Evolutionary conservation across 2,329 filamentous ascomycete species (phyloP).

Genomic region (Calonectria pteridis): DNA sequence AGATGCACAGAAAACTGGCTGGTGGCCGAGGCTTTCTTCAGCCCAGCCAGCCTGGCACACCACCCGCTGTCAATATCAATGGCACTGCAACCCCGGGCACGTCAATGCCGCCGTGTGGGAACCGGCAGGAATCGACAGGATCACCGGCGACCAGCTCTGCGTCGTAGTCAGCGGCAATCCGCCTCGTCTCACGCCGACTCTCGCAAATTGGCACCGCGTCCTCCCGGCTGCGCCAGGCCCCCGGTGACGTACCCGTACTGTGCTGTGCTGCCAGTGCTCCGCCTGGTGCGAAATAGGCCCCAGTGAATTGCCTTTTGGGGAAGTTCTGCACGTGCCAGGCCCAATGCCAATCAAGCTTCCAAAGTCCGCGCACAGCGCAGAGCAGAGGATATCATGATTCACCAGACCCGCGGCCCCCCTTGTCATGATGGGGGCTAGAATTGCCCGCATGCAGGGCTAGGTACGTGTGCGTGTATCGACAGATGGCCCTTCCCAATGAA

Average conservation of each 20-base stretch:
- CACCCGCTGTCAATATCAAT: not conserved
- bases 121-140: not conserved
- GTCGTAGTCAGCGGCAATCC: not conserved
- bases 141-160: not conserved
- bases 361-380: not conserved
- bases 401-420: not conserved
- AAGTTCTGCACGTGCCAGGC: slow-evolving; percentile 15
- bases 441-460: not conserved
- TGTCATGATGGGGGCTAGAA: not conserved
- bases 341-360: slow-evolving; percentile 8
- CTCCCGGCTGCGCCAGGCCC: not conserved
- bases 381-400: not conserved
- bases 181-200: not conserved
- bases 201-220: not conserved
- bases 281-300: not conserved
- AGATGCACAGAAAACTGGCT: not conserved
- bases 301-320: slow-evolving; percentile 7
- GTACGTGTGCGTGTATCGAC: not conserved
- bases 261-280: not conserved
- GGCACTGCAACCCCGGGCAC: not conserved
- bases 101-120: not conserved
- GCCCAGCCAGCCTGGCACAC: not conserved
- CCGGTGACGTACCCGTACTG: no score
- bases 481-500: not conserved
- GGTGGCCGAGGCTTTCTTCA: not conserved